Percentiles rank a stretch among this genome's conserved stretches.
These are phyloP conservation scores for Apiospora arundinis DNA, from an alignment of 2,329 filamentous ascomycete species.

Conservation along the genomic window DNA sequence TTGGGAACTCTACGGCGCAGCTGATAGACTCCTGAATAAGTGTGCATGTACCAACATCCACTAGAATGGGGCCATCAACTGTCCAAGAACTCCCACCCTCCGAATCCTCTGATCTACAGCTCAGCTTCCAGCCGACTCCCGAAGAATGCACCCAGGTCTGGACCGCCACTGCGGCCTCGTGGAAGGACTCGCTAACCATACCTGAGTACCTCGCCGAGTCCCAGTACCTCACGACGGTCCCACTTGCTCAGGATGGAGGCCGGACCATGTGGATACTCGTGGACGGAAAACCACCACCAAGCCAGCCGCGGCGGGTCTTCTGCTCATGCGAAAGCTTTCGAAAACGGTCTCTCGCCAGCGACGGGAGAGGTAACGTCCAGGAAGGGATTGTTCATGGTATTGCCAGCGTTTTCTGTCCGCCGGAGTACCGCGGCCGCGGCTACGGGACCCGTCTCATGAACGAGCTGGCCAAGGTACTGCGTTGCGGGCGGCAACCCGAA, in stretches of 20 bases:
- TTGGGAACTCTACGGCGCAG: too few species aligned
- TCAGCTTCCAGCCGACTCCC: conserved; percentile 25
- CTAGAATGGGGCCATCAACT: neutral
- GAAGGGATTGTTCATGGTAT: conserved; percentile 75
- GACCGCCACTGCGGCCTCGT: conserved; percentile 26
- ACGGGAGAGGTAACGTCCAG: conserved; percentile 44
- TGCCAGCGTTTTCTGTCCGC: conserved; percentile 78
- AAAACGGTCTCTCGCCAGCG: conserved; percentile 60
- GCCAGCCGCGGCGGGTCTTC: conserved; percentile 58
- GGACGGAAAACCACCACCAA: conserved; percentile 37
- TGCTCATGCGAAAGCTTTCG: conserved; percentile 69
- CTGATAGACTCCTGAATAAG: too few species aligned
- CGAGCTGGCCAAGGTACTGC: conserved; percentile 58
- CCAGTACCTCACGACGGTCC: conserved; percentile 59
- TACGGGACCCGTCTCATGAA: conserved; percentile 80
- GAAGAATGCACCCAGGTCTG: conserved; percentile 29
- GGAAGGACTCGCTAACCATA: conserved; percentile 27
- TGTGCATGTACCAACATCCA: neutral
- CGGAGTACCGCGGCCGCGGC: conserved; percentile 70
- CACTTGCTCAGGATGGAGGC: conserved; percentile 64
- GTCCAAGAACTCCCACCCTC: conserved; percentile 22
- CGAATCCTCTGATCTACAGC: conserved; percentile 23
- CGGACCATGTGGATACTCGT: conserved; percentile 71
- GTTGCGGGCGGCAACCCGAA: conserved; percentile 21
- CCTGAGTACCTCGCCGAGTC: conserved; percentile 65